Evolutionary conservation across 192 early-diverging fungal species (phyloP).

Genomic region (Entomortierella lignicola): DNA sequence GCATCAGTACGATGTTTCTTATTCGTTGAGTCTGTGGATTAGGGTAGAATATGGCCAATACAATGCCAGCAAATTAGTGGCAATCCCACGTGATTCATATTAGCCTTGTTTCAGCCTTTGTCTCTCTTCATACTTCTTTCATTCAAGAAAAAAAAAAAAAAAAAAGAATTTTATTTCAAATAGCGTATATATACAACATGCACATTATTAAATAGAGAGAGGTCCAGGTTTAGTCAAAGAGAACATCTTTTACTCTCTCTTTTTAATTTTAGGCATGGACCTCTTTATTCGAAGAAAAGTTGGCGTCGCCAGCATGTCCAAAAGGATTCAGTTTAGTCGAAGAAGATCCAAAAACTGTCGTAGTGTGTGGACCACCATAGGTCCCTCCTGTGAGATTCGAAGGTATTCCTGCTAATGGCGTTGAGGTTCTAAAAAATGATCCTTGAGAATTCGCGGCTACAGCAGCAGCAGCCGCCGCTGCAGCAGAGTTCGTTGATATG

Average conservation of each 20-base stretch:
- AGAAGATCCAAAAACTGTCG: not conserved
- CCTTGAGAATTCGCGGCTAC: not conserved
- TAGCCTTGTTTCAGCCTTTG: no score
- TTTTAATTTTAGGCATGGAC: constrained; percentile 16
- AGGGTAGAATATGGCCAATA: no score
- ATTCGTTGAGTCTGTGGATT: no score
- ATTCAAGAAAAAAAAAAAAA: not conserved
- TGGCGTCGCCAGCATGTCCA: not conserved
- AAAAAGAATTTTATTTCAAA: not conserved
- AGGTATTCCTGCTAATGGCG: not conserved
- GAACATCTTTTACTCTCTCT: not conserved
- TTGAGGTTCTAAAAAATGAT: constrained; percentile 1
- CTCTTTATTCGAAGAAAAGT: constrained; percentile 19
- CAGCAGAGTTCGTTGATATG: no score
- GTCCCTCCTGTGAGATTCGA: not conserved
- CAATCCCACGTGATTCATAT: no score
- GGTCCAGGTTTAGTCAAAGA: not conserved
- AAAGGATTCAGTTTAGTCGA: not conserved
- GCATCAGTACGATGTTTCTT: no score
- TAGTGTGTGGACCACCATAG: not conserved
- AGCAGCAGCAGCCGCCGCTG: not conserved
- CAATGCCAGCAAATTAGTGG: no score
- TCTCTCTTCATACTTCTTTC: no score
- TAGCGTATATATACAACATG: no score
- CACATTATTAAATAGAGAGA: no score